Evolutionary conservation across 768 basidiomycete genomes (phyloP), one percentile per base, ranked within the genome.

Genomic region (Boletus rufocinnamomeus): DNA sequence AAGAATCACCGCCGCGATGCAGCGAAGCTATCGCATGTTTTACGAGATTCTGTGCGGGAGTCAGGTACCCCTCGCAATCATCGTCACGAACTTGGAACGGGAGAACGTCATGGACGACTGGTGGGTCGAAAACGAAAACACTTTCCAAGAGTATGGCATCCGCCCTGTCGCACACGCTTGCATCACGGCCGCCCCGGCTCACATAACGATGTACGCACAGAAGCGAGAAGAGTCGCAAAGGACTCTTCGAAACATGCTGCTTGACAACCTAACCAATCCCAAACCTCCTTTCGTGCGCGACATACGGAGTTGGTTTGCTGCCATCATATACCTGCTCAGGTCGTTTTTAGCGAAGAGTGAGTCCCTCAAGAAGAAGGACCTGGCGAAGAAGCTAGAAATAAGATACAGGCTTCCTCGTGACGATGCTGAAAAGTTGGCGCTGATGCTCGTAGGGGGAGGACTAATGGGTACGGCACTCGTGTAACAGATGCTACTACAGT

Each of bases 21-120:
- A 64, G 28, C 45, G 53, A 16, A 61, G 28, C 44, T 65, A 65
- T 28, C 50, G 52, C n/a, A 17, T 64, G n/a, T 64, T 64, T 34
- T 37, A 23, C 34, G 63, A 64, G n/a, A 19, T 64, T 27, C 13
- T 65, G 23, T 61, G 64, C 25, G 59, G 8, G 3, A 38, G 44
- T 30, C 23, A 53, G 7, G 63, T 58, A 3, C 63, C 56, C 1
- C 51, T 64, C 17, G 63, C 62, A 4, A n/a, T 64, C 48, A 37
- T 64, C 21, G 50, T 64, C 27, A 63, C 63, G 2, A 25, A 56
- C 13, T 34, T 63, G 10, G 63, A 63, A 32, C 3, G 19, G 3
- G 48, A 63, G 11, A 25, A 50, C 14, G 23, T n/a, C n/a, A 63
- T 63, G 62, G 62, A 58, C 40, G 9, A 49, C 6, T 64, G 63